Percentiles rank a stretch among this genome's conserved stretches.
phyloP scores from a whole-genome alignment of 257 asterid genomes.

The Nicotiana knightiana region DNA sequence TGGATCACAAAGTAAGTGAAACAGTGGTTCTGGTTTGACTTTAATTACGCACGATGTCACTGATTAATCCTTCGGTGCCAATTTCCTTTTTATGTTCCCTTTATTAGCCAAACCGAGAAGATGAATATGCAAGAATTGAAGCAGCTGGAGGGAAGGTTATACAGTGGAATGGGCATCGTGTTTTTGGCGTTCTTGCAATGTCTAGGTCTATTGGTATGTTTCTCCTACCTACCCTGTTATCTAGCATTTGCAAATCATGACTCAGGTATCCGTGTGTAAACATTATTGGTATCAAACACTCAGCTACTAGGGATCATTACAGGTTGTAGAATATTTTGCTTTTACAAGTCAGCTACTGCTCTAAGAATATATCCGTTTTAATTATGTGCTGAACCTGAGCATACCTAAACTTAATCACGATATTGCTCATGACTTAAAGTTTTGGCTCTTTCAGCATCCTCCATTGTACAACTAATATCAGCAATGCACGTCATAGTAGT shows the following conservation, averaged over 20 bases:
- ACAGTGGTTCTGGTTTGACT: conserved; percentile 1
- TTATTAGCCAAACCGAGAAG: conserved; percentile 80
- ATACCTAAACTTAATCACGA: background rate
- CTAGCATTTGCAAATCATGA: background rate
- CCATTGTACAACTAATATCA: conserved; percentile 4
- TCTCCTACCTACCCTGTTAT: conserved; percentile 7
- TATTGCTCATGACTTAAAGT: background rate
- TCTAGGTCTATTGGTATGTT: conserved; percentile 90
- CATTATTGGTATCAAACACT: background rate
- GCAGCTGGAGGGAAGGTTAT: conserved; percentile 96
- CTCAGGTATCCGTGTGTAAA: background rate
- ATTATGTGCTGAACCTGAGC: background rate
- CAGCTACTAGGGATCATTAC: background rate
- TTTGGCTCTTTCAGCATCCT: background rate
- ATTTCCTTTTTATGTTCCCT: conserved; percentile 11
- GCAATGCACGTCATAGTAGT: background rate
- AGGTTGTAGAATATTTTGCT: background rate
- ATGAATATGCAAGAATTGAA: conserved; percentile 87
- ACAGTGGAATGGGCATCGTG: conserved; percentile 97
- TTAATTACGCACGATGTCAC: conserved; percentile 7
- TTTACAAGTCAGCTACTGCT: background rate
- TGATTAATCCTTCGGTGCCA: conserved; percentile 9
- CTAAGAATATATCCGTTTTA: background rate
- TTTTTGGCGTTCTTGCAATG: conserved; percentile 96
- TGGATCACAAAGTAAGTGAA: conserved; percentile 74